Evolutionary conservation across 2,329 filamentous ascomycete genomes (phyloP), one percentile per base, ranked within the genome.

Genomic region (Magnaporthiopsis incrustans): DNA sequence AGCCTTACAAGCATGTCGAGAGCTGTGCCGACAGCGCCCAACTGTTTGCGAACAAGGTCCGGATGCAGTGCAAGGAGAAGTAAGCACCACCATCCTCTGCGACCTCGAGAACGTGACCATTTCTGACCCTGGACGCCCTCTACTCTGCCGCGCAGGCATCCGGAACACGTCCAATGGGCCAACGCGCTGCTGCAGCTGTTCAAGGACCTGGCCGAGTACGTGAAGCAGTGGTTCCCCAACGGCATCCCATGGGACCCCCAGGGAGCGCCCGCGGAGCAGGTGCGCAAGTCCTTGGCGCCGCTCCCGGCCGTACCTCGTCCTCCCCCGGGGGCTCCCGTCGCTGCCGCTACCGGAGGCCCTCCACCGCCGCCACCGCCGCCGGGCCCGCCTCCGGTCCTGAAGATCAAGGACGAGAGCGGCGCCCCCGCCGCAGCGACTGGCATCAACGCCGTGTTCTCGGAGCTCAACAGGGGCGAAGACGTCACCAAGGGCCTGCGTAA

Each of bases 131-230:
- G 50, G 56, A 32, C 27, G 5, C 5, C 25, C 60, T 50, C 60
- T 56, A 2, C 27, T 27, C 22, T 11, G n/a, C 22, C 15, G 27
- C n/a, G 12, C 62, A 95, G 91, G 78, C 91, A 94, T 71, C 83
- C 85, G 64, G 85, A 86, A 70, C 90, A 97, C 71, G 84, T 93
- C 64, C 89, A 95, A 72, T 99, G 93, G 86, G 87, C 97, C 44
- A 90, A 94, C 71, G 82, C 92, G n/a, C 97, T 96, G 79, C 96
- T 96, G 77, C 87, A 89, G 71, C 84, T 97, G 66, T 96, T 97
- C 80, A 90, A 89, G 70, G 88, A 92, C 35, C 86, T 99, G 58
- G 81, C 86, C 65, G 87, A 89, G 62, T 97, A 96, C 74, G 87
- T 95, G 69, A 94, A 94, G 78, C 86, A 91, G 70, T 87, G 94